Conservation (phyloP, 768 basidiomycete species). For the Macrolepiota albuminosa region DNA sequence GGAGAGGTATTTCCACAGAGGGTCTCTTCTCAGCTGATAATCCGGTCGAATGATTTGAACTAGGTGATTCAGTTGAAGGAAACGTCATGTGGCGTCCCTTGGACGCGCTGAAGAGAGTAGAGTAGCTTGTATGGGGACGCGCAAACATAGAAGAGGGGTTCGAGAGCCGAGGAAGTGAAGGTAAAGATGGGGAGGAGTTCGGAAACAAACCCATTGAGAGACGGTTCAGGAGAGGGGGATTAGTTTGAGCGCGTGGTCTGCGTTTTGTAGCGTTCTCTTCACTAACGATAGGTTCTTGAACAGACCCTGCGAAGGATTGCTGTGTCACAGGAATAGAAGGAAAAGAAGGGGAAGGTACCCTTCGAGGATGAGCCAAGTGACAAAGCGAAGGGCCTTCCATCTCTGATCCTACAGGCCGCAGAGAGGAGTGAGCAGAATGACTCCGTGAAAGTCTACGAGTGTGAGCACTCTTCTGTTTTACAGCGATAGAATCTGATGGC, state of each 20-base stretch:
- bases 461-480: slow-evolving; percentile 6
- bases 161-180: slow-evolving; percentile 19
- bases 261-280: slow-evolving; percentile 18
- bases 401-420: slow-evolving; percentile 9
- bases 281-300: background rate
- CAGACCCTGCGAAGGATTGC: slow-evolving; percentile 13
- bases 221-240: slow-evolving; percentile 66
- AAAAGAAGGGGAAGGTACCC: background rate
- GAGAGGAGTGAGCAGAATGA: slow-evolving; percentile 28
- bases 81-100: slow-evolving; percentile 1
- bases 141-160: slow-evolving; percentile 15
- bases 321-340: background rate
- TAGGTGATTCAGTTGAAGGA: slow-evolving; percentile 16
- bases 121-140: slow-evolving; percentile 11
- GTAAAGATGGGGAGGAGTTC: slow-evolving; percentile 34
- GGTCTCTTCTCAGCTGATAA: slow-evolving; percentile 39
- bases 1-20: slow-evolving; percentile 41
- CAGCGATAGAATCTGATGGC: slow-evolving; percentile 30
- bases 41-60: slow-evolving; percentile 36
- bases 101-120: background rate
- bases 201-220: slow-evolving; percentile 64
- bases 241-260: slow-evolving; percentile 47
- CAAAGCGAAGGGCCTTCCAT: background rate
- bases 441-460: slow-evolving; percentile 36
- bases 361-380: background rate